Base-by-base conservation (phyloP, 148 eudicot genomes). In the Dianthus caryophyllus region DNA sequence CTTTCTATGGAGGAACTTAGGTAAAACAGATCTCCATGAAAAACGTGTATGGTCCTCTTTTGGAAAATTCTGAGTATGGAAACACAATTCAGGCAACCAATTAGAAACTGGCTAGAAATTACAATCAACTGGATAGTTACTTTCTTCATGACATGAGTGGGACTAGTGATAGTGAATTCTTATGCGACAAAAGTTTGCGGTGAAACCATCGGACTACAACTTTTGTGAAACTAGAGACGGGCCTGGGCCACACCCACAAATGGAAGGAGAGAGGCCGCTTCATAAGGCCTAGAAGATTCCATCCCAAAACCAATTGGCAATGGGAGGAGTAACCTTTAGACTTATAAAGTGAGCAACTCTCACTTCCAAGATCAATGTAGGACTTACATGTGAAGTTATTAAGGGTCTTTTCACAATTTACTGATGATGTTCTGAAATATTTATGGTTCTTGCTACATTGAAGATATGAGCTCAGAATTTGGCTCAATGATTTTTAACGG, bases 41-140 rank as follows among this genome's bases (percentile, higher is more conserved):
- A 33, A 67, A 31, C 43, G 73, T 38, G 66, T 47, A 53, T 88
- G 83, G 75, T 75, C 86, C 80, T 82, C 88, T 69, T 74, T 82
- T 31, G 84, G 78, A 43, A 90, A 80, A 71, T 87, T 79, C 99
- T 90, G 83, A 67, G 53, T 29, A 63, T 50, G 73, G 50, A 62
- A 65, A 31, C 33, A 65, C 31, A 58, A 49, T 52, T 65, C 36
- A 20, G 48, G 13, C 33, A 55, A 56, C 38, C 18, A 66, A 12
- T n/a, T 51, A 21, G 71, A 74, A 52, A 53, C 44, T 1, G n/a
- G n/a, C 1, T 25, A 50, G 8, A 2, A 51, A 60, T 25, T 33
- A 21, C 18, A 31, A 61, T 13, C 44, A 2, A 18, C 22, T 13
- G 21, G 17, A 61, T 41, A 13, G 9, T 8, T 59, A 59, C 24